Conservation (phyloP, 208 protist species). For the Leishmania tropica region DNA sequence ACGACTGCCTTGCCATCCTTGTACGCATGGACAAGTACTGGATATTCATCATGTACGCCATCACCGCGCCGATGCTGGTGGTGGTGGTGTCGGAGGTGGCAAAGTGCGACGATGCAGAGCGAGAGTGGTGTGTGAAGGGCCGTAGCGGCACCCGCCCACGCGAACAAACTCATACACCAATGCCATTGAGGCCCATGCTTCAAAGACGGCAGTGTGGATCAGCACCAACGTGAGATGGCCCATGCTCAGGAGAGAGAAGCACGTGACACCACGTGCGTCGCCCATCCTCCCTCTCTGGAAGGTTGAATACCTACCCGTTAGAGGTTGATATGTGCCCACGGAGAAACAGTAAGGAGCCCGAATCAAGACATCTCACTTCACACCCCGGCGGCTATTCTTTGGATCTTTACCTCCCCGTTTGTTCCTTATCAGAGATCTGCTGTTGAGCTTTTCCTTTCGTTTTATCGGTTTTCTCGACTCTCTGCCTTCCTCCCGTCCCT, state of each 20-base stretch:
- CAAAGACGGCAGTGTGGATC: background rate
- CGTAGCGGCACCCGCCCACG: background rate
- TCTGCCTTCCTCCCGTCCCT: background rate
- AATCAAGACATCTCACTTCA: background rate
- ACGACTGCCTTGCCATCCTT: background rate
- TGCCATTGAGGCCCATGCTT: background rate
- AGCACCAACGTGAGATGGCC: background rate
- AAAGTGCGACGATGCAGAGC: slow-evolving; percentile 14
- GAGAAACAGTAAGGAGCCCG: background rate
- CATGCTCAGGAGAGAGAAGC: background rate
- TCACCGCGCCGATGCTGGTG: slow-evolving; percentile 32
- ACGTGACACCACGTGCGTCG: too few relatives aligned
- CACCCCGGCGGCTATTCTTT: background rate
- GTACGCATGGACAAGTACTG: slow-evolving; percentile 12
- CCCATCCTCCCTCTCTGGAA: background rate
- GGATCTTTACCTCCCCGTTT: background rate
- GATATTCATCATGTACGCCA: slow-evolving; percentile 33
- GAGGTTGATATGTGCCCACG: background rate
- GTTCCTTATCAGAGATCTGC: background rate
- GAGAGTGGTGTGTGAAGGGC: background rate
- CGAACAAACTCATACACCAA: background rate
- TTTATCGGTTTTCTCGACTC: background rate
- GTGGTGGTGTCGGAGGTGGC: slow-evolving; percentile 23
- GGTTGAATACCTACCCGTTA: background rate
- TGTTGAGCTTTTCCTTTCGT: background rate